Evolutionary conservation across 2,329 filamentous ascomycete species (phyloP), one percentile per base, ranked within the genome.

Genomic region (Calonectria honghensis): DNA sequence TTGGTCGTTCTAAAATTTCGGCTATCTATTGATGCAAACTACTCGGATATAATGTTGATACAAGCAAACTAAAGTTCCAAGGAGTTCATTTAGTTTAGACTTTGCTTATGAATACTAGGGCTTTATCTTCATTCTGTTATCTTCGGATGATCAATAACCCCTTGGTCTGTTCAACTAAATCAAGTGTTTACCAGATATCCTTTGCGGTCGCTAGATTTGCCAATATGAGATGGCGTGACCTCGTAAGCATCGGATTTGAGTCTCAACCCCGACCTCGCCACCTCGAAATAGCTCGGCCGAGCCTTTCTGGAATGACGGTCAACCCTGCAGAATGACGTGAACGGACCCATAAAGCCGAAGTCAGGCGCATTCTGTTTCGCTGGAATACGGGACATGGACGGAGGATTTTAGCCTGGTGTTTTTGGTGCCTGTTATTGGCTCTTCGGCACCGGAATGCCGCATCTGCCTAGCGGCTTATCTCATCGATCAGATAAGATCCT

Each of bases 401-500:
- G 9, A 32, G 51, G 51, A 57, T 57, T 57, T 35, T 57, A 57
- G 31, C 31, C 52, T 35, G 27, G 14, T 57, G 5, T 6, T 14
- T n/a, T 4, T 13, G 16, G 27, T 20, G 7, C 20, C 27, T 35
- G 16, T 11, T 11, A 57, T 57, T 57, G 52, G 52, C 31, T n/a
- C 31, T 35, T 6, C 31, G 11, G 29, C 18, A 35, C 10, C 5
- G n/a, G 29, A 35, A n/a, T 32, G 52, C 18, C 52, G 52, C 27
- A 20, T 57, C 52, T 63, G 57, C 35, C 57, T 39, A 29, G 35
- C 3, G 35, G n/a, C 57, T 63, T 63, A 63, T 63, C 57, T 63
- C 14, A 63, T 63, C 35, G 57, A 63, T 63, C 57, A 41, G 57
- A 63, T 63, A 63, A 63, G 57, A 63, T 57, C 18, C 9, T 10